These are phyloP conservation scores for Trametes sanguinea DNA, from an alignment of 768 basidiomycete genomes.

Conservation along the genomic window DNA sequence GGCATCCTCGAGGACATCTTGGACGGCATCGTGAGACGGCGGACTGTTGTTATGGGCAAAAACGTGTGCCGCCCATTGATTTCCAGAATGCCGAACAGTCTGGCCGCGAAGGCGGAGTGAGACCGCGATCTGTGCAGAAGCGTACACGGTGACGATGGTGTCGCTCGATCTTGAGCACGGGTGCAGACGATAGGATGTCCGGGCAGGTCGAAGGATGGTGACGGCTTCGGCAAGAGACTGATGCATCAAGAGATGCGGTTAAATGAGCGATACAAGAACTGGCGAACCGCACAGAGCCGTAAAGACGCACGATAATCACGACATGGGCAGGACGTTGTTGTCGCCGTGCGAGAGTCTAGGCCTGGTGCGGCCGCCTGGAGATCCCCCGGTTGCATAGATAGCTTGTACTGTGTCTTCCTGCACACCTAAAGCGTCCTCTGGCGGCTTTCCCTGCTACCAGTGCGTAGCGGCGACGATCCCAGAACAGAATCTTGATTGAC, in stretches of 20 bases:
- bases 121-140: neutral
- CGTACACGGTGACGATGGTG: slow-evolving; percentile 5
- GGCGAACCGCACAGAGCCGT: neutral
- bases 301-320: slow-evolving; percentile 2
- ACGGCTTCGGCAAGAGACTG: neutral
- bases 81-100: neutral
- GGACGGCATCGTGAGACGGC: neutral
- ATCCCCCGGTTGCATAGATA: slow-evolving; percentile 8
- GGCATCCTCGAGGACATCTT: neutral
- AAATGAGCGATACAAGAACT: neutral
- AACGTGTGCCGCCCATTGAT: neutral
- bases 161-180: neutral
- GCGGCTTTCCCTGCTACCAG: neutral
- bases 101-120: neutral
- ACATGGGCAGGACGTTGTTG: neutral
- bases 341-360: slow-evolving; percentile 1
- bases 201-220: slow-evolving; percentile 5
- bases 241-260: slow-evolving; percentile 4
- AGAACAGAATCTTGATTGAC: neutral
- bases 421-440: neutral
- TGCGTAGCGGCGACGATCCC: slow-evolving; percentile 4
- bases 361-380: neutral
- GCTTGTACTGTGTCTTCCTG: neutral
- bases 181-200: slow-evolving; percentile 12
- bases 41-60: neutral